Percentiles rank a stretch among this genome's conserved stretches.
Evolutionary conservation across 1,284 basidiomycete genomes (phyloP).

Genomic region (Ustilago crameri): DNA sequence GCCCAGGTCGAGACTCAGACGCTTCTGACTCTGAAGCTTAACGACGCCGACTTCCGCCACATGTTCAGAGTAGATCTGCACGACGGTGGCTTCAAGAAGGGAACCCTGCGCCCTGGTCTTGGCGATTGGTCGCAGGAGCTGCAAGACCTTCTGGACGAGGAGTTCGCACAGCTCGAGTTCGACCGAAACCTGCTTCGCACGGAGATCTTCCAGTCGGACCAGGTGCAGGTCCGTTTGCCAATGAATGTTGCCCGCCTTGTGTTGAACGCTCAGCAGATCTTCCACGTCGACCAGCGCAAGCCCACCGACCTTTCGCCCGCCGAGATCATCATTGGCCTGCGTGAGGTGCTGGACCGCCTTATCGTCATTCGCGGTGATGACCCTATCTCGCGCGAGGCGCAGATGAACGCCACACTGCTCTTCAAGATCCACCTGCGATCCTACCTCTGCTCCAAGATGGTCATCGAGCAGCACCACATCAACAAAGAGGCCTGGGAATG

Average conservation of each 20-base stretch:
- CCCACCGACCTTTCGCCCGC: constrained; percentile 90
- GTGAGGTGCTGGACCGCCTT: constrained; percentile 56
- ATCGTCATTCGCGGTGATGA: constrained; percentile 82
- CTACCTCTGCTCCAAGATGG: constrained; percentile 65
- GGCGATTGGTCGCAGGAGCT: constrained; percentile 85
- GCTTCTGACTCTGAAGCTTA: constrained; percentile 87
- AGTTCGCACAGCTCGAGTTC: constrained; percentile 79
- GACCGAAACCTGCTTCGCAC: constrained; percentile 82
- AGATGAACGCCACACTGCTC: constrained; percentile 87
- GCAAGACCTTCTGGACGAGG: constrained; percentile 89
- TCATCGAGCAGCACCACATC: constrained; percentile 66
- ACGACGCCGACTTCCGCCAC: constrained; percentile 84
- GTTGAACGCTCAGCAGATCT: constrained; percentile 95
- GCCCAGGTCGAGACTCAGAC: constrained; percentile 96
- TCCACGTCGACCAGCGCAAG: constrained; percentile 93
- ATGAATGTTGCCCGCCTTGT: constrained; percentile 89
- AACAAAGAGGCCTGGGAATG: constrained; percentile 86
- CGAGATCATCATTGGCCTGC: constrained; percentile 83
- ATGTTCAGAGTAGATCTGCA: constrained; percentile 92
- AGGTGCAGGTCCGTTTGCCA: constrained; percentile 75
- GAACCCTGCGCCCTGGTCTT: constrained; percentile 90
- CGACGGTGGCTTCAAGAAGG: constrained; percentile 70
- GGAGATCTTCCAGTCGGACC: constrained; percentile 81
- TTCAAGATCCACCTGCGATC: constrained; percentile 79
- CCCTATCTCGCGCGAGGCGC: constrained; percentile 77